Conservation (phyloP, 352 stramenopile species). For the Pythium insidiosum region DNA sequence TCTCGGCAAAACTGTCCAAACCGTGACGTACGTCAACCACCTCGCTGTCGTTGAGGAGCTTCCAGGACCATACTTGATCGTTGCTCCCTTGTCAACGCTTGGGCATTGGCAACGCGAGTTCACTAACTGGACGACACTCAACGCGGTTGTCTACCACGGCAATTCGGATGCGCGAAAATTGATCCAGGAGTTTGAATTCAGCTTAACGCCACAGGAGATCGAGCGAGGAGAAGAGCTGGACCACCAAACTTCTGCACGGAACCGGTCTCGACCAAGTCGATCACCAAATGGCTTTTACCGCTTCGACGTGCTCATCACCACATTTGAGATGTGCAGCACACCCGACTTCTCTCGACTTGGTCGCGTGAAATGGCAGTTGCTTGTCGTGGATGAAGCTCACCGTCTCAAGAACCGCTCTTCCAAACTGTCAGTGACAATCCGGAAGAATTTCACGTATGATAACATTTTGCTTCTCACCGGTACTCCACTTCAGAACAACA, state of each 20-base stretch:
- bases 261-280: no score
- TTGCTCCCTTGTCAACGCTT: conserved; percentile 97
- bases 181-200: conserved; percentile 96
- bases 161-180: conserved; percentile 79
- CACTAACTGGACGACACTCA: conserved; percentile 95
- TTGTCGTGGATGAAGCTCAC: conserved; percentile 99
- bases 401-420: conserved; percentile 97
- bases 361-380: conserved; percentile 90
- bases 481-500: conserved; percentile 88
- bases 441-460: conserved; percentile 69
- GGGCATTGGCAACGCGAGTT: conserved; percentile 97
- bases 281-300: conserved; percentile 61
- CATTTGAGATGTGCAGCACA: conserved; percentile 97
- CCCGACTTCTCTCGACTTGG: conserved; percentile 92
- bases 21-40: conserved; percentile 94
- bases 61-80: conserved; percentile 94
- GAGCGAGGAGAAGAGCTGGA: no score
- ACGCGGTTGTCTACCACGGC: conserved; percentile 98
- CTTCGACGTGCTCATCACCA: conserved; percentile 99
- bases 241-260: no score
- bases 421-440: conserved; percentile 88
- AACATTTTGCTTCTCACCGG: conserved; percentile 88
- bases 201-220: conserved; percentile 40
- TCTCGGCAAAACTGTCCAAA: conserved; percentile 94
- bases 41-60: conserved; percentile 92